Evolutionary conservation across 306 rosid genomes (phyloP), one percentile per base, ranked within the genome.

Genomic region (Rosa persica): DNA sequence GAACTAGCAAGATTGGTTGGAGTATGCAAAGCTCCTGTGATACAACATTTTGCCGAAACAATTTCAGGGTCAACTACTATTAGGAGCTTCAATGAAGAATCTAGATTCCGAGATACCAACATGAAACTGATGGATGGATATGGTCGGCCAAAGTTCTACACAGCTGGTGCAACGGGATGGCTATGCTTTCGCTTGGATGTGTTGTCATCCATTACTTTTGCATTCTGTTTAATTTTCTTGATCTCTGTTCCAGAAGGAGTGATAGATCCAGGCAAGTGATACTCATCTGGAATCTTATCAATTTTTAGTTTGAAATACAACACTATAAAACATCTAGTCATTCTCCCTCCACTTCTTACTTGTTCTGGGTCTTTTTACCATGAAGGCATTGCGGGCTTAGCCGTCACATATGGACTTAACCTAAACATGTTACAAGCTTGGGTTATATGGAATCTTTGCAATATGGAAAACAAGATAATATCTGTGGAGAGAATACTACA

Each of bases 401-500:
- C 93, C 49, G 97, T 91, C 83, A 91, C 97, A 13, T 93, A 90
- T 70, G 98, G 96, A 68, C 91, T 90, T 62, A 86, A 77, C 84
- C 87, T 92, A 77, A 92, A 90, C 72, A 52, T 19, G 66, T 3
- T 88, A 65, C 98, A 86, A 82, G 70, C 78, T 73, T 42, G 5
- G 72, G 20, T 90, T 30, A 85, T 90, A 72, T 78, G 88, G 91
- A 60, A 17, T 66, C 83, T 90, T 81, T 92, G 97, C 79, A 78
- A 76, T 39, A 48, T 88, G 89, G 97, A 93, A 89, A 91, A 88
- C 74, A 93, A 79, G 76, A 93, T 93, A 44, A 92, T 93, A 89
- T 91, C 98, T 6, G 96, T 92, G 5, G 98, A 93, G 83, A 89
- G 96, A 84, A 83, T 93, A 72, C 78, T 92, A 82, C 98, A 94